Evolutionary conservation across 2,329 filamentous ascomycete genomes (phyloP).

Genomic region (Metarhizium sp.): DNA sequence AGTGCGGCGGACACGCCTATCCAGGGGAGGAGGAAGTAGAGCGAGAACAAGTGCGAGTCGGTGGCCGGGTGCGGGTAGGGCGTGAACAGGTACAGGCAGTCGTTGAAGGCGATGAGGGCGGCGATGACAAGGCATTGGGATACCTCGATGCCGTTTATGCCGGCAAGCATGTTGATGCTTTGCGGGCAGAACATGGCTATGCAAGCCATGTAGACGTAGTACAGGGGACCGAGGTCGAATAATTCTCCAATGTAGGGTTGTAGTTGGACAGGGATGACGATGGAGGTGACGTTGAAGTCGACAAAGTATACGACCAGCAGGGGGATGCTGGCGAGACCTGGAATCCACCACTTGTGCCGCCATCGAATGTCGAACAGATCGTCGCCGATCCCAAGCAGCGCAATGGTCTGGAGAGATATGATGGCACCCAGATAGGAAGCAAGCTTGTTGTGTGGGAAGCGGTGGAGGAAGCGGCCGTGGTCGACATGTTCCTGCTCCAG

Average conservation of each 20-base stretch:
- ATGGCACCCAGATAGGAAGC: constrained; percentile 92
- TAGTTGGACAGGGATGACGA: constrained; percentile 81
- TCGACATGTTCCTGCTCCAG: constrained; percentile 51
- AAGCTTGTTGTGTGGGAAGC: constrained; percentile 93
- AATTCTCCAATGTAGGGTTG: constrained; percentile 78
- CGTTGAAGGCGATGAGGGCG: constrained; percentile 73
- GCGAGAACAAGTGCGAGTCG: constrained; percentile 90
- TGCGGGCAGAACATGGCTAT: constrained; percentile 97
- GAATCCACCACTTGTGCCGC: constrained; percentile 98
- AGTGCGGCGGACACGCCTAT: constrained; percentile 84
- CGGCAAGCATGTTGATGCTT: constrained; percentile 98
- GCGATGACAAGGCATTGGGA: constrained; percentile 89
- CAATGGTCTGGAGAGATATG: constrained; percentile 82
- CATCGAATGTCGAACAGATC: constrained; percentile 97
- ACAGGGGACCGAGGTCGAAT: constrained; percentile 71
- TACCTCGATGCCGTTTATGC: constrained; percentile 98
- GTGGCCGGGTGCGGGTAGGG: constrained; percentile 86
- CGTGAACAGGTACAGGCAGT: constrained; percentile 75
- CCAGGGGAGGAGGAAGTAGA: constrained; percentile 91
- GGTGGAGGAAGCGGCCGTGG: constrained; percentile 70
- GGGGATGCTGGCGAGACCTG: constrained; percentile 84
- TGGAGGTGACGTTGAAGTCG: constrained; percentile 93
- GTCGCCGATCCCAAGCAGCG: constrained; percentile 86
- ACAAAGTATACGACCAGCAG: constrained; percentile 97
- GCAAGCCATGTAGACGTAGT: constrained; percentile 95